Base-by-base conservation (phyloP, 2,329 filamentous ascomycete species). In the Aureobasidium sp. region DNA sequence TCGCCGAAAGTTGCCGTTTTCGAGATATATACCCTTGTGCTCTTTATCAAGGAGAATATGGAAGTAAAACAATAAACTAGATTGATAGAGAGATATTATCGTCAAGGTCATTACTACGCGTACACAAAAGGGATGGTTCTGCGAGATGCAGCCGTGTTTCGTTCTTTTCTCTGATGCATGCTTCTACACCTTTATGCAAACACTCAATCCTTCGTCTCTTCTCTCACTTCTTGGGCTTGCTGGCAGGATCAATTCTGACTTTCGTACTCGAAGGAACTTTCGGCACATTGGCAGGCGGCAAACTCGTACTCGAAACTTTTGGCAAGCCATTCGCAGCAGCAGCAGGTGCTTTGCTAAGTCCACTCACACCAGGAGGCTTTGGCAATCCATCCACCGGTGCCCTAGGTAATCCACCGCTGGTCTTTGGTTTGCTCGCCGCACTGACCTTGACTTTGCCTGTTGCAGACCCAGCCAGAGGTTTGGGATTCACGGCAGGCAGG, bases 181-280 rank as follows among this genome's bases (percentile, higher is more conserved):
- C 6, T 2, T 20, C 3, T 5, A 25, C 12, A 44, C 41, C 6
- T n/a, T 15, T 15, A n/a, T 48, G 7, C 45, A 27, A 29, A 7
- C 45, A n/a, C 9, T 12, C 12, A 7, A 29, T 11, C 44, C 15
- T 22, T 22, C 15, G n/a, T 22, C 48, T 20, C 6, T 5, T 37
- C n/a, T 17, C 5, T 29, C 14, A 48, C 55, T 48, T 58, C 57
- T 63, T 63, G 4, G 59, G 68, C 48, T 58, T 62, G 47, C 66
- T 67, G 14, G 64, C 68, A 36, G 67, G 51, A 53, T 52, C 66
- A 45, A 69, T 56, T 34, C 62, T 65, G 15, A 62, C 59, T 56
- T 66, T 68, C 1, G 34, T 47, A 20, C 36, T 27, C 29, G 61
- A 52, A 62, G 57, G 52, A 42, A 51, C 51, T 44, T 60, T 66